These are phyloP conservation scores for Barbarea vulgaris DNA, from an alignment of 345 rosid species.

Conservation along the genomic window DNA sequence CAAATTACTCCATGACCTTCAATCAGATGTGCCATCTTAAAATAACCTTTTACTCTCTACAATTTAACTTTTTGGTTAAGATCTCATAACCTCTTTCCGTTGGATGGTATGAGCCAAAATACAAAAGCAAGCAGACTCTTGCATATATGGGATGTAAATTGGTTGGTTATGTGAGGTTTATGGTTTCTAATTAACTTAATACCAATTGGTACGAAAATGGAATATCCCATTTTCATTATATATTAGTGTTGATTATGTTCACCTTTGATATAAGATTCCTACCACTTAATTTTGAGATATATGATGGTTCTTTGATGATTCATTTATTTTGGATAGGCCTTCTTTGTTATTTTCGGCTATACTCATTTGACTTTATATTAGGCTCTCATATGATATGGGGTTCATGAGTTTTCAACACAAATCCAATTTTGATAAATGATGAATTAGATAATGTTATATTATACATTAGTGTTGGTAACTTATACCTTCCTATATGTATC, in stretches of 20 bases:
- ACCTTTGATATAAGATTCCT: background rate
- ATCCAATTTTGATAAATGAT: background rate
- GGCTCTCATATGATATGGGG: background rate
- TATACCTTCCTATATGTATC: background rate
- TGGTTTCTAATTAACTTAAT: background rate
- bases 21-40: slow-evolving; percentile 17
- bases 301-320: background rate
- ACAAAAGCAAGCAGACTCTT: slow-evolving; percentile 42
- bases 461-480: background rate
- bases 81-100: slow-evolving; percentile 37
- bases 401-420: background rate
- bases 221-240: background rate
- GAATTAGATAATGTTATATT: background rate
- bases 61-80: slow-evolving; percentile 17
- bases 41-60: background rate
- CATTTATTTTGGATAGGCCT: background rate
- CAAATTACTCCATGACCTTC: background rate
- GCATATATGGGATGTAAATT: slow-evolving; percentile 28
- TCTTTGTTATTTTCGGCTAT: background rate
- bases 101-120: slow-evolving; percentile 60
- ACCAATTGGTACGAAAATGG: background rate
- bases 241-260: background rate
- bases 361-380: background rate
- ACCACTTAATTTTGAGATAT: background rate
- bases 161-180: slow-evolving; percentile 4